phyloP scores from a whole-genome alignment of 1,284 basidiomycete species.

The Puccinia coronata region DNA sequence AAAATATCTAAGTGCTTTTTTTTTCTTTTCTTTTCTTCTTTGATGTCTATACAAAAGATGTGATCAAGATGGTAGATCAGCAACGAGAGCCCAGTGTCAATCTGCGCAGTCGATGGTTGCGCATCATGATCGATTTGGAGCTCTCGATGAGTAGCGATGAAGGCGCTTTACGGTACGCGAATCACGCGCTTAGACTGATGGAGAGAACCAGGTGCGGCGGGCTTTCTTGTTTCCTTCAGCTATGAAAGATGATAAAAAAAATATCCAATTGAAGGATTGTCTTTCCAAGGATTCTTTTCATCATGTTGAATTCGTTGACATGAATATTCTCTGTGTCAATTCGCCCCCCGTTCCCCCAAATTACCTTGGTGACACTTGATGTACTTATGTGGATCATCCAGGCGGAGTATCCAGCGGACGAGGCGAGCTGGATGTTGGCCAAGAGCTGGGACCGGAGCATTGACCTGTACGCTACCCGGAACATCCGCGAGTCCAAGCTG shows the following conservation, averaged over 20 bases:
- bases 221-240: too few species aligned
- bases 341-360: too few species aligned
- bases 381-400: too few species aligned
- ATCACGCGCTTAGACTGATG: slow-evolving; percentile 35
- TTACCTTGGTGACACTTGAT: too few species aligned
- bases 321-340: too few species aligned
- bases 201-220: slow-evolving; percentile 19
- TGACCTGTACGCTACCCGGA: slow-evolving; percentile 30
- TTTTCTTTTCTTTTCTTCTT: too few species aligned
- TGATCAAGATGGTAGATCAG: slow-evolving; percentile 23
- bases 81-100: background rate
- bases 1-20: too few species aligned
- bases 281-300: too few species aligned
- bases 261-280: too few species aligned
- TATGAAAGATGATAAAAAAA: too few species aligned
- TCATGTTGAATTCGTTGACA: too few species aligned
- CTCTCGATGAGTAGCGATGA: slow-evolving; percentile 31
- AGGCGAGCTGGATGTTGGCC: slow-evolving; percentile 47
- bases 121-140: slow-evolving; percentile 43
- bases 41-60: background rate
- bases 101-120: slow-evolving; percentile 38
- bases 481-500: slow-evolving; percentile 22
- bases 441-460: slow-evolving; percentile 50
- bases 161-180: slow-evolving; percentile 20
- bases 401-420: slow-evolving; percentile 45